These are phyloP conservation scores for Colletotrichum sp. DNA, from an alignment of 2,329 filamentous ascomycete species.

Conservation along the genomic window DNA sequence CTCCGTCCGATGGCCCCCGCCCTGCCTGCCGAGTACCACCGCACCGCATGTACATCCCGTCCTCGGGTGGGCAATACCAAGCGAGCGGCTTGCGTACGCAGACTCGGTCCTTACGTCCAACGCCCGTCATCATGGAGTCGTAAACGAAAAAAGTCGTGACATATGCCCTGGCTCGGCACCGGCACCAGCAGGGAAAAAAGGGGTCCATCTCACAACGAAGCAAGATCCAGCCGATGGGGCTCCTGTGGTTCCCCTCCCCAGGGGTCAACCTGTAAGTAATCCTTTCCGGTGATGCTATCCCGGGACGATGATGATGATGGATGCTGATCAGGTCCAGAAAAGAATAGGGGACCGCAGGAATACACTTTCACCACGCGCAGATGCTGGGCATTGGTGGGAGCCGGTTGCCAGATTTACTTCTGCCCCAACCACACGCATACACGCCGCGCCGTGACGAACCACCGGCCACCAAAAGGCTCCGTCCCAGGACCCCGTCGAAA, in stretches of 20 bases:
- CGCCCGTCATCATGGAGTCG: conserved; percentile 9
- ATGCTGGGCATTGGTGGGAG: not conserved
- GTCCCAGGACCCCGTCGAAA: not conserved
- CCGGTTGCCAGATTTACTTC: not conserved
- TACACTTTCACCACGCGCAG: not conserved
- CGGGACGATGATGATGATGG: not conserved
- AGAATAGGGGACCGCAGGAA: not conserved
- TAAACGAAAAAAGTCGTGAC: not conserved
- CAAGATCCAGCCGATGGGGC: not conserved
- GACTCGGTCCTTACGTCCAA: not conserved
- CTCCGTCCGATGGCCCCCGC: not conserved
- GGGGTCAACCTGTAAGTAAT: conserved; percentile 6
- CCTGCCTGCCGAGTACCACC: not conserved
- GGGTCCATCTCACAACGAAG: not conserved
- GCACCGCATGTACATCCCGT: not conserved
- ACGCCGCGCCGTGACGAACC: not conserved
- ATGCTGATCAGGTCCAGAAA: not conserved
- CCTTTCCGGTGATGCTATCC: not conserved
- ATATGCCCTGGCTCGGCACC: not conserved
- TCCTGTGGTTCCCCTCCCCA: not conserved
- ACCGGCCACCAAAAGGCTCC: not conserved
- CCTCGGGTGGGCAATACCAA: not conserved
- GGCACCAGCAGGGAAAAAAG: not conserved
- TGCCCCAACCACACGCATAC: not conserved
- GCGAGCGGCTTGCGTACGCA: not conserved